These are phyloP conservation scores for Westerdykella ornata DNA, from an alignment of 2,329 filamentous ascomycete species.

Conservation along the genomic window DNA sequence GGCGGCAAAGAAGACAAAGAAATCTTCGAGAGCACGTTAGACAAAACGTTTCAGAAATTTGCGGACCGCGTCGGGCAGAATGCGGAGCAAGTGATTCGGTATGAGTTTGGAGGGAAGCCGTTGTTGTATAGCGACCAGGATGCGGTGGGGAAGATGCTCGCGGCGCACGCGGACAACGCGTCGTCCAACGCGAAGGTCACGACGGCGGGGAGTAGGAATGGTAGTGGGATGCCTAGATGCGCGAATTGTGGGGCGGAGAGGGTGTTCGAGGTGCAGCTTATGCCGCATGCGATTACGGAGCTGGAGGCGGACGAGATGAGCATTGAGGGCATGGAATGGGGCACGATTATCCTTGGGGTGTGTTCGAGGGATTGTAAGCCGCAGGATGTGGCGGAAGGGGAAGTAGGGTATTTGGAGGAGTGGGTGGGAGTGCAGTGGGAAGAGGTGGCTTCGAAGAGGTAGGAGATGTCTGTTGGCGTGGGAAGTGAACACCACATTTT, in stretches of 20 bases:
- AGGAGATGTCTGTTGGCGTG: background rate
- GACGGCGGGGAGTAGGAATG: conserved; percentile 17
- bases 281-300: conserved; percentile 82
- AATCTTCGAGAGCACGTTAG: conserved; percentile 44
- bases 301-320: conserved; percentile 66
- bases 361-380: conserved; percentile 74
- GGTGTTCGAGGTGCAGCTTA: conserved; percentile 87
- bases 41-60: conserved; percentile 47
- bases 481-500: background rate
- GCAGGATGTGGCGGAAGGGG: conserved; percentile 51
- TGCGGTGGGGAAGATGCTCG: conserved; percentile 60
- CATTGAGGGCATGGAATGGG: conserved; percentile 93
- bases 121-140: conserved; percentile 78
- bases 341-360: conserved; percentile 79
- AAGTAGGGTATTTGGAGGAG: conserved; percentile 79
- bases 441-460: conserved; percentile 47
- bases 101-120: conserved; percentile 44
- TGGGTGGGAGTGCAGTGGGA: conserved; percentile 99
- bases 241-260: conserved; percentile 65
- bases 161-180: conserved; percentile 24
- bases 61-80: conserved; percentile 47
- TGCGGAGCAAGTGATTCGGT: conserved; percentile 46
- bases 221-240: conserved; percentile 62
- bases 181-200: conserved; percentile 26
- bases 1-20: conserved; percentile 42